Percentiles rank a stretch among this genome's conserved stretches.
These are phyloP conservation scores for Colletotrichum ledebouriae DNA, from an alignment of 2,329 filamentous ascomycete species.

Conservation along the genomic window DNA sequence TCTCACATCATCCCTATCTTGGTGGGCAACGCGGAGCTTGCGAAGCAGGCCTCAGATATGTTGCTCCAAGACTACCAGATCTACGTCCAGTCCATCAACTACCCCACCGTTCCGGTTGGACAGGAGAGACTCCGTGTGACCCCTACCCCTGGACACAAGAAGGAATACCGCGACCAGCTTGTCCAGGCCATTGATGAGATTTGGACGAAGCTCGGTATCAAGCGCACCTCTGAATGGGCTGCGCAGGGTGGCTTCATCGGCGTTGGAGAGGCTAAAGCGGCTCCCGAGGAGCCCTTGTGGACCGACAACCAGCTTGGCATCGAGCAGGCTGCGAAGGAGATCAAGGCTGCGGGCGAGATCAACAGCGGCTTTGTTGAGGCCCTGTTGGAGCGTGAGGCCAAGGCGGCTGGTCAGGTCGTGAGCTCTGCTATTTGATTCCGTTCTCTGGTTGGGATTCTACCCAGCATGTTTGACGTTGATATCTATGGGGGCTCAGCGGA, in stretches of 20 bases:
- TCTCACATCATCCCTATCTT: constrained; percentile 96
- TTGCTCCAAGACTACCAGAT: constrained; percentile 91
- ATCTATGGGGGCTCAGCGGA: constrained; percentile 40
- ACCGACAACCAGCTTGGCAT: constrained; percentile 89
- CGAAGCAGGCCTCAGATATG: constrained; percentile 92
- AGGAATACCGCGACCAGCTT: constrained; percentile 87
- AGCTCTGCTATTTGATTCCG: constrained; percentile 46
- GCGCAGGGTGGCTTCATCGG: constrained; percentile 93
- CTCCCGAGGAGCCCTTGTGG: constrained; percentile 83
- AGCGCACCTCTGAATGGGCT: constrained; percentile 93
- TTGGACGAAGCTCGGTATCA: constrained; percentile 89
- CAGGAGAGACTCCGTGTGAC: constrained; percentile 97
- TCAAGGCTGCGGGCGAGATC: constrained; percentile 61
- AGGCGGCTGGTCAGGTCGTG: constrained; percentile 49
- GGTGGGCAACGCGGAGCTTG: constrained; percentile 92
- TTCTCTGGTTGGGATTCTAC: constrained; percentile 17
- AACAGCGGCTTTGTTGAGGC: constrained; percentile 66
- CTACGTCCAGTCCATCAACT: constrained; percentile 99
- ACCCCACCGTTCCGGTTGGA: constrained; percentile 97
- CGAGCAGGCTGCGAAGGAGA: constrained; percentile 73
- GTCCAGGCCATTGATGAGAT: constrained; percentile 87
- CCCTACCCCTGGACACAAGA: constrained; percentile 91
- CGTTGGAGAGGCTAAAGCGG: constrained; percentile 79
- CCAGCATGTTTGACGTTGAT: constrained; percentile 30
- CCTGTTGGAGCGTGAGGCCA: constrained; percentile 68